phyloP scores from a whole-genome alignment of 805 yeast genomes.

The Pichia nanzhaoensis region DNA sequence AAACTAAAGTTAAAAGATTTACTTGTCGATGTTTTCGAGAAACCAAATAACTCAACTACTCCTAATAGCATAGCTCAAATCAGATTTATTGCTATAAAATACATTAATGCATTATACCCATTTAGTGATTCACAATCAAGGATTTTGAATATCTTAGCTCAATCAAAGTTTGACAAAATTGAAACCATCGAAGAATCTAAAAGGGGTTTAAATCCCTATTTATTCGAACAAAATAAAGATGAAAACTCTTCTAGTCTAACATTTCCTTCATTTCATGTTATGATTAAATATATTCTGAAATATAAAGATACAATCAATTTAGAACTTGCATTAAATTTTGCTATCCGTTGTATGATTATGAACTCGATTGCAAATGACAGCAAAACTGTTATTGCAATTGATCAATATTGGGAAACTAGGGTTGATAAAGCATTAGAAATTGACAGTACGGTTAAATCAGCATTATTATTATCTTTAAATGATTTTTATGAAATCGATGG shows the following conservation, averaged over 20 bases:
- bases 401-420: conserved; percentile 68
- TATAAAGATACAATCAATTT: conserved; percentile 16
- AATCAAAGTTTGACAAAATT: conserved; percentile 44
- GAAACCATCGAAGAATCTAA: conserved; percentile 76
- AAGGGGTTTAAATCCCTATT: conserved; percentile 77
- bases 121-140: conserved; percentile 66
- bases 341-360: conserved; percentile 56
- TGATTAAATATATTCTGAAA: conserved; percentile 30
- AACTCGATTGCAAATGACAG: conserved; percentile 45
- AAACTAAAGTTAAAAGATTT: conserved; percentile 37
- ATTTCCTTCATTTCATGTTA: conserved; percentile 51
- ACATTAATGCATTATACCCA: conserved; percentile 53
- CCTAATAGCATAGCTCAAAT: conserved; percentile 27
- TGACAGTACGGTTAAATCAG: conserved; percentile 45
- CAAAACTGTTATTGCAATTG: conserved; percentile 51
- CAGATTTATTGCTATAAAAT: conserved; percentile 61
- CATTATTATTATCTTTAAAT: conserved; percentile 20
- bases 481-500: conserved; percentile 14
- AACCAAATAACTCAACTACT: conserved; percentile 22
- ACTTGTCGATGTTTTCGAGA: conserved; percentile 21
- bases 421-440: conserved; percentile 61
- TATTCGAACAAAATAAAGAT: conserved; percentile 15
- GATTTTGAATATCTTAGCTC: conserved; percentile 57
- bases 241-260: conserved; percentile 16
- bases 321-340: conserved; percentile 43